Evolutionary conservation across 768 basidiomycete genomes (phyloP).

Genomic region (Mrakia gelida): DNA sequence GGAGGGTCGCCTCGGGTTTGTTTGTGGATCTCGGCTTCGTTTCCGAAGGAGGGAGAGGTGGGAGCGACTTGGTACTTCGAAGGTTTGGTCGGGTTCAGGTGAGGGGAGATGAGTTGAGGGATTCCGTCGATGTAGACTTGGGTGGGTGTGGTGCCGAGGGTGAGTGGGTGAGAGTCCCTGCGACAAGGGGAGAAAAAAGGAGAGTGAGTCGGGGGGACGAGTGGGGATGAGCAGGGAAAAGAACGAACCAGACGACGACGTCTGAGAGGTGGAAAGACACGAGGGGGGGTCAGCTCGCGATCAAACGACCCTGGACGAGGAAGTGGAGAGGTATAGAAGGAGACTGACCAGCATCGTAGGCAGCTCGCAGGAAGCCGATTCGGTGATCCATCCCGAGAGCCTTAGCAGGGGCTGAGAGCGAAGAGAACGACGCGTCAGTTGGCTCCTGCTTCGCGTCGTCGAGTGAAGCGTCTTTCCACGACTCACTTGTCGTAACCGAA

Average conservation of each 20-base stretch:
- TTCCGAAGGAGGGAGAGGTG: constrained; percentile 63
- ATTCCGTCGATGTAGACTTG: constrained; percentile 86
- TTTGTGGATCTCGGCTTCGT: constrained; percentile 52
- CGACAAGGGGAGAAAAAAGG: background rate
- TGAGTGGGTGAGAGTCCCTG: constrained; percentile 59
- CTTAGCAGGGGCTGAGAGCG: constrained; percentile 58
- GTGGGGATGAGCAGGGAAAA: background rate
- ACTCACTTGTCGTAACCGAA: constrained; percentile 21
- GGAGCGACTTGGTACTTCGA: constrained; percentile 55
- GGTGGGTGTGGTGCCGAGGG: constrained; percentile 68
- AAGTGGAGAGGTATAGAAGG: background rate
- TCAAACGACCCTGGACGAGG: background rate
- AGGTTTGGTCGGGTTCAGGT: constrained; percentile 53
- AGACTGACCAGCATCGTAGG: constrained; percentile 56
- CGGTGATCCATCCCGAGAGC: constrained; percentile 71
- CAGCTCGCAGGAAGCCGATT: constrained; percentile 64
- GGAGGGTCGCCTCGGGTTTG: constrained; percentile 39
- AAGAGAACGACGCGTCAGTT: background rate
- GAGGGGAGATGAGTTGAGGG: constrained; percentile 51
- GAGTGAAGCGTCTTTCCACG: background rate
- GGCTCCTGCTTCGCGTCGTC: too few species aligned
- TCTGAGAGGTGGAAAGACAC: constrained; percentile 44
- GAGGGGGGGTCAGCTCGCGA: background rate
- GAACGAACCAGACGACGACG: constrained; percentile 51
- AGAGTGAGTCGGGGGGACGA: background rate